These are phyloP conservation scores for Ganoderma lucidum DNA, from an alignment of 1,284 basidiomycete genomes.

Conservation along the genomic window DNA sequence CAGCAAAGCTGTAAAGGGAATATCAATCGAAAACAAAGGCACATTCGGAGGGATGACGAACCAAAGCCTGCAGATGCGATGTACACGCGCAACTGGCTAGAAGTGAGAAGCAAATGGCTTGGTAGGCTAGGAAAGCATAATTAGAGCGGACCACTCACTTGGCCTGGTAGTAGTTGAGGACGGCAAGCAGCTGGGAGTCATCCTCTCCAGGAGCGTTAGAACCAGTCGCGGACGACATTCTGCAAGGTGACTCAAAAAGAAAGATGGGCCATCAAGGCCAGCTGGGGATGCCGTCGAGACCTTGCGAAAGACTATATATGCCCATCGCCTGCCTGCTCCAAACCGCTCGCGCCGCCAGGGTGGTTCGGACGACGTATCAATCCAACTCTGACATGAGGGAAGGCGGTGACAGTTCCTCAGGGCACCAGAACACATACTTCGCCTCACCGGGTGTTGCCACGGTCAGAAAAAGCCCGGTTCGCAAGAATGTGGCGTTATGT, in stretches of 20 bases:
- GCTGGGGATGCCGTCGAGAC: background rate
- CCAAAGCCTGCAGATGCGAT: conserved; percentile 1
- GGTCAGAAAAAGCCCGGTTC: background rate
- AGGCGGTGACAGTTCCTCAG: conserved; percentile 3
- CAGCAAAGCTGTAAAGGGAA: background rate
- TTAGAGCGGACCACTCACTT: background rate
- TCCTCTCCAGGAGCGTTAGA: conserved; percentile 7
- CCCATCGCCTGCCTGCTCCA: background rate
- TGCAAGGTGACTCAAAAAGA: conserved; percentile 7
- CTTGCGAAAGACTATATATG: conserved; percentile 8
- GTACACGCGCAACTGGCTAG: background rate
- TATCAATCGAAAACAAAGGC: background rate
- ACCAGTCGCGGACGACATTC: conserved; percentile 16
- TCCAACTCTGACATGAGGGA: background rate
- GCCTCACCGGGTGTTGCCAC: background rate
- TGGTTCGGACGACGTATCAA: conserved; percentile 9
- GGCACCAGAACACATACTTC: background rate
- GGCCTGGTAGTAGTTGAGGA: background rate
- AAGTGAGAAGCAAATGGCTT: background rate
- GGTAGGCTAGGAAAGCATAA: background rate
- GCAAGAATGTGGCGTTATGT: background rate
- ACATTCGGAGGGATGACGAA: background rate
- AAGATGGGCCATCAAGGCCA: conserved; percentile 19
- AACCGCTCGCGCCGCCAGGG: background rate
- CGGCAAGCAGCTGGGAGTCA: background rate